phyloP scores from a whole-genome alignment of 352 stramenopile species.

The Lagenidium sp. region DNA sequence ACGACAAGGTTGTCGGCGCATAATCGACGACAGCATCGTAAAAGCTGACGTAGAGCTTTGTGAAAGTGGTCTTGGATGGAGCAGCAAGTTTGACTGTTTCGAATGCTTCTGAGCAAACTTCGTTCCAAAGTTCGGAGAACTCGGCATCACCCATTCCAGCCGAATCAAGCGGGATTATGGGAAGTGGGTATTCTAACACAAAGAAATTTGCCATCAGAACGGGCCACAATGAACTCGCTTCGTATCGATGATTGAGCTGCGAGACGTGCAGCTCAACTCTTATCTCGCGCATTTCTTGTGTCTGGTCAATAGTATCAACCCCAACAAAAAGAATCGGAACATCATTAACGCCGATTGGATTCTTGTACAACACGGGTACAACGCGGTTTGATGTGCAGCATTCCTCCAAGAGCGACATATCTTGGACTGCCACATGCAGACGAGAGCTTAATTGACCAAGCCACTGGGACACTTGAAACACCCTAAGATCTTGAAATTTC shows the following conservation, averaged over 20 bases:
- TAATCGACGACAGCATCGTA: constrained; percentile 82
- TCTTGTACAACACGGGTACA: constrained; percentile 73
- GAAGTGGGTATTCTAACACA: constrained; percentile 70
- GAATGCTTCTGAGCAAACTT: constrained; percentile 23
- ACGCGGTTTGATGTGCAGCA: constrained; percentile 25
- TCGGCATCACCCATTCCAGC: constrained; percentile 51
- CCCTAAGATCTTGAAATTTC: constrained; percentile 57
- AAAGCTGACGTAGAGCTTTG: constrained; percentile 82
- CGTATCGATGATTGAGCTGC: constrained; percentile 73
- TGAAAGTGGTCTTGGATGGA: constrained; percentile 77
- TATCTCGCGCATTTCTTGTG: constrained; percentile 84
- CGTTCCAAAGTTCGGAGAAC: constrained; percentile 23
- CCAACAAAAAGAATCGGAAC: constrained; percentile 73
- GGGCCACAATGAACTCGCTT: constrained; percentile 76
- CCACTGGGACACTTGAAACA: constrained; percentile 87
- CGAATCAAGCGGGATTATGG: constrained; percentile 80
- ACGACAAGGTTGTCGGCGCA: constrained; percentile 42
- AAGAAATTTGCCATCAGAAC: constrained; percentile 68
- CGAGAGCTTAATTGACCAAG: constrained; percentile 73
- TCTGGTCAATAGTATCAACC: constrained; percentile 71
- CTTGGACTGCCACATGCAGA: constrained; percentile 60
- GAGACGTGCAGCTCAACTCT: constrained; percentile 83
- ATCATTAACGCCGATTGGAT: constrained; percentile 62
- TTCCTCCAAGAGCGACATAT: constrained; percentile 72
- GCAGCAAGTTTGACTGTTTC: constrained; percentile 57